Conservation (phyloP, 495 filamentous ascomycete genomes). For the Penicillium paradoxum region DNA sequence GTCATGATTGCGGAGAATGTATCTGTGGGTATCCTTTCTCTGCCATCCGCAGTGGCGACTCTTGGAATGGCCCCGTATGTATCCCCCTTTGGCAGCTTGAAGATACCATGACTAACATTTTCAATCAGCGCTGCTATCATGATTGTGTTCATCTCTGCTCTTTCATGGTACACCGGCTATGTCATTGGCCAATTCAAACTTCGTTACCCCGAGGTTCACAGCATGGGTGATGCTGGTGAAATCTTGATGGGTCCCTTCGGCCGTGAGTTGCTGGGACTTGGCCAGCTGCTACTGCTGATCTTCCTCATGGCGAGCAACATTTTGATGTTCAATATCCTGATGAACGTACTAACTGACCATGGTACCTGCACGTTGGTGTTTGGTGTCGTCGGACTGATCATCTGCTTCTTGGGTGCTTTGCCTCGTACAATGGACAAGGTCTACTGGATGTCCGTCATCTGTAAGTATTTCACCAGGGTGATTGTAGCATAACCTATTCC, state of each 20-base stretch:
- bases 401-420: constrained; percentile 59
- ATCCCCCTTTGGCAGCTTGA: background rate
- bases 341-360: constrained; percentile 59
- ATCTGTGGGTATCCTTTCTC: constrained; percentile 58
- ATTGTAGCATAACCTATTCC: no score
- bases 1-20: constrained; percentile 66
- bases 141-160: constrained; percentile 55
- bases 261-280: constrained; percentile 56
- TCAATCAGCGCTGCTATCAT: constrained; percentile 42
- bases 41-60: constrained; percentile 59
- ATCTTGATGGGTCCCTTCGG: constrained; percentile 61
- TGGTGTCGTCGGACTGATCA: constrained; percentile 55
- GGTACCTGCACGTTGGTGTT: constrained; percentile 64
- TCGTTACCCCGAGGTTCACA: constrained; percentile 48
- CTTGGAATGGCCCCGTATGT: constrained; percentile 54
- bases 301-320: constrained; percentile 75
- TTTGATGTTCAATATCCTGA: constrained; percentile 59
- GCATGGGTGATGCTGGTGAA: constrained; percentile 66
- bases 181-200: constrained; percentile 35
- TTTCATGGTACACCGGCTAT: constrained; percentile 52
- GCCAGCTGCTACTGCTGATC: constrained; percentile 60
- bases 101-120: background rate
- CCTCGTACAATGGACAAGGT: constrained; percentile 60
- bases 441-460: constrained; percentile 56
- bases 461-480: no score